Evolutionary conservation across 208 protist species (phyloP).

Genomic region (Acanthamoeba lenticulata): DNA sequence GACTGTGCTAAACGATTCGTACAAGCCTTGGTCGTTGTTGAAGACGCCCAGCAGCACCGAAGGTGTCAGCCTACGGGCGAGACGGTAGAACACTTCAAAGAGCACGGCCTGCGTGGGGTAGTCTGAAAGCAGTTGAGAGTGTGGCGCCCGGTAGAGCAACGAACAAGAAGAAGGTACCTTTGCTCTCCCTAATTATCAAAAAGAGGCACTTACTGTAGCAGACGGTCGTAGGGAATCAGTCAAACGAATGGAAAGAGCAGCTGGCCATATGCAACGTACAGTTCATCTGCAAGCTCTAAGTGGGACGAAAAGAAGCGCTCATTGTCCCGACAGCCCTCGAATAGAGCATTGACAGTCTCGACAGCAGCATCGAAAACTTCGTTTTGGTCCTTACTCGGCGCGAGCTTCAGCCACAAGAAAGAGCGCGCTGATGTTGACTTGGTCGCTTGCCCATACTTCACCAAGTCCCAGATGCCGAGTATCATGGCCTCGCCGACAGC

Average conservation of each 20-base stretch:
- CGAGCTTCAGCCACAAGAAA: not conserved
- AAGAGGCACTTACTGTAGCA: not conserved
- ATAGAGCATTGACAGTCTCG: not conserved
- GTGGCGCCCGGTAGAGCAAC: not conserved
- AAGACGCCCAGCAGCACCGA: not conserved
- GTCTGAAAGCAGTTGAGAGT: not conserved
- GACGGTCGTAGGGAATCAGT: not conserved
- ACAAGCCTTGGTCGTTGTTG: not conserved
- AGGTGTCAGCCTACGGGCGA: not conserved
- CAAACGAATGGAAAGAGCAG: not conserved
- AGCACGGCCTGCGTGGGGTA: slow-evolving; percentile 21
- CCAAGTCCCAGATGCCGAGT: not conserved
- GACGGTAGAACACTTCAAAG: slow-evolving; percentile 34
- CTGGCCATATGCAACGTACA: not conserved
- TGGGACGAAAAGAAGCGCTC: not conserved
- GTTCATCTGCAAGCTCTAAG: not conserved
- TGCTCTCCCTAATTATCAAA: not conserved
- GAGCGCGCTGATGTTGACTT: not conserved
- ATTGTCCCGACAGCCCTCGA: not conserved
- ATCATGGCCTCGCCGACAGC: not conserved
- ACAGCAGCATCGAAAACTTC: not conserved
- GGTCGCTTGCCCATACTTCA: not conserved
- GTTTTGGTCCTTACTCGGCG: not conserved
- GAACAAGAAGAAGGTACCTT: not conserved
- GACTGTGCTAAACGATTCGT: not conserved